Base-by-base conservation (phyloP, 352 stramenopile genomes). In the Globisporangium takayamanum region DNA sequence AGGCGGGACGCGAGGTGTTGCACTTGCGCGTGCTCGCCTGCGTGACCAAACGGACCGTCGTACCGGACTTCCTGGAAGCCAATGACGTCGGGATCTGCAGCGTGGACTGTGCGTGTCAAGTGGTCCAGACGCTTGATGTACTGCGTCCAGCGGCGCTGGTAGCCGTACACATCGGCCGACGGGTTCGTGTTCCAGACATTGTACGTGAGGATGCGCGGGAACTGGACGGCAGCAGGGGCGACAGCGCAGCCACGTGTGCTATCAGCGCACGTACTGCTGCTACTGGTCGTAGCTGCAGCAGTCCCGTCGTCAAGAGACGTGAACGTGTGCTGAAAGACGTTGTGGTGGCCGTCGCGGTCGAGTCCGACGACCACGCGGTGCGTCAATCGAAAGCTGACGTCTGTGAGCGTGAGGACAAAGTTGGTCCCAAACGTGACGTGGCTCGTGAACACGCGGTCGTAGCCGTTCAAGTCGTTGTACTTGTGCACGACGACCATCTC, bases 101-200 rank as follows among this genome's bases (percentile, higher is more conserved):
- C 60, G 1, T 67, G 49, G 3, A 94, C 73, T n/a, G 87, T 74
- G 20, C 63, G 42, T 0, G 67, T 69, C n/a, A 96, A 72, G 56
- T 91, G 80, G 53, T 92, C 74, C 16, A 96, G 64, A 7, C 86
- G 78, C 56, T 88, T 88, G 2, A 42, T 58, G 68, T 96, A 96
- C 56, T 89, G 80, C n/a, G 53, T 44, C 78, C 80, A 92, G 11
- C 87, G 80, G 30, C 69, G 67, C 7, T 55, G 37, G 48, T 64
- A 55, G 45, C 80, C 84, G 55, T 90, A 88, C 28, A 91, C 76
- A 28, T 87, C 72, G 0, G 62, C 71, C 0, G 83, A 84, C 4
- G 87, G 87, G 54, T 95, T 96, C 12, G 85, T 94, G 68, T 94
- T 95, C 87, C 87, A 96, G 14, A 95, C 77, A 46, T 96, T 96